Percentiles rank a stretch among this genome's conserved stretches.
Evolutionary conservation across 2,329 filamentous ascomycete species (phyloP).

Genomic region (Alternaria triticimaculans): DNA sequence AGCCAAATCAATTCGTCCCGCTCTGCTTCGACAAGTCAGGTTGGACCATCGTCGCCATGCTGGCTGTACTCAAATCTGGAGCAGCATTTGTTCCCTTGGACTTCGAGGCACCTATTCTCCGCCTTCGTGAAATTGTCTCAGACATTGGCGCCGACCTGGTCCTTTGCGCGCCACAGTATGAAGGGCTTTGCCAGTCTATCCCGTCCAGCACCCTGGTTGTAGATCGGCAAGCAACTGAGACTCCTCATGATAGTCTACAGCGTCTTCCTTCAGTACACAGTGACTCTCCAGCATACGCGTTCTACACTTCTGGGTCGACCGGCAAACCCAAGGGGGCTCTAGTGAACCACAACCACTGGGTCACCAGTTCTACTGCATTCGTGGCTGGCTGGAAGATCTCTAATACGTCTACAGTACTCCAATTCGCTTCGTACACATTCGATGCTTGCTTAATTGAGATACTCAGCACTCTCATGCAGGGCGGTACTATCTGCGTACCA

Average conservation of each 20-base stretch:
- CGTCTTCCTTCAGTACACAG: slow-evolving; percentile 46
- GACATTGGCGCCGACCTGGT: slow-evolving; percentile 40
- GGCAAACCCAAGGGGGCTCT: slow-evolving; percentile 67
- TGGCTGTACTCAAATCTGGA: slow-evolving; percentile 47
- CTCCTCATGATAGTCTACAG: slow-evolving; percentile 37
- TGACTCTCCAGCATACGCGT: slow-evolving; percentile 64
- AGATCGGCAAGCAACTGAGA: slow-evolving; percentile 52
- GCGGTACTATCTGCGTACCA: slow-evolving; percentile 58
- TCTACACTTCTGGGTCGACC: slow-evolving; percentile 66
- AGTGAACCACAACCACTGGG: slow-evolving; percentile 66
- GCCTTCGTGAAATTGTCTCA: slow-evolving; percentile 45
- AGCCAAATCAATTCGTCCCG: slow-evolving; percentile 36
- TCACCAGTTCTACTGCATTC: slow-evolving; percentile 50
- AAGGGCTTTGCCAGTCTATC: slow-evolving; percentile 33
- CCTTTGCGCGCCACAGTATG: slow-evolving; percentile 34
- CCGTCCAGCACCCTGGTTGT: slow-evolving; percentile 32
- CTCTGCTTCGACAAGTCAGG: slow-evolving; percentile 48
- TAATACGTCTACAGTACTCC: slow-evolving; percentile 62
- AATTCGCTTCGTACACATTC: slow-evolving; percentile 56
- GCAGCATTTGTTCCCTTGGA: slow-evolving; percentile 49
- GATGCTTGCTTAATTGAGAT: slow-evolving; percentile 57
- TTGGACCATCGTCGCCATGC: slow-evolving; percentile 45
- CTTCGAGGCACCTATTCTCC: slow-evolving; percentile 43
- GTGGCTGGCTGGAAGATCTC: slow-evolving; percentile 51
- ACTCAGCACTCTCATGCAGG: slow-evolving; percentile 54